These are phyloP conservation scores for Fusarium irregulare DNA, from an alignment of 2,329 filamentous ascomycete species.

Conservation along the genomic window DNA sequence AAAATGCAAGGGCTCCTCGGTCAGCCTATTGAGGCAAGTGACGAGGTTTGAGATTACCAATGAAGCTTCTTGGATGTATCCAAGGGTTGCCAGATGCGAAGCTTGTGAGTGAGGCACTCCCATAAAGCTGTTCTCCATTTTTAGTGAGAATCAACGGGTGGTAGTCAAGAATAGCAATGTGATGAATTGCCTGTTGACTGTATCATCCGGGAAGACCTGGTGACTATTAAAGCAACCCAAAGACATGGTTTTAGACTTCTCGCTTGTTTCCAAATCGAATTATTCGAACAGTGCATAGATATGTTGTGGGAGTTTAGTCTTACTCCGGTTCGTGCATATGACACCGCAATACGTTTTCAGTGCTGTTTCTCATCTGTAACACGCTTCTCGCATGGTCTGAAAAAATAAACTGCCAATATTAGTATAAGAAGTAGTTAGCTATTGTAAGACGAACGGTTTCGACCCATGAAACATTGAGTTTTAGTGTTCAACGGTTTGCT, in stretches of 20 bases:
- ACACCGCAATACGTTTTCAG: background rate
- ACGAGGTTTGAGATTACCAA: background rate
- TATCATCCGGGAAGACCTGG: background rate
- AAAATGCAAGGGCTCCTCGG: background rate
- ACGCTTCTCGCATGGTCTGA: background rate
- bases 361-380: constrained; percentile 11
- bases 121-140: background rate
- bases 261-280: background rate
- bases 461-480: background rate
- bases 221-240: background rate
- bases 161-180: background rate
- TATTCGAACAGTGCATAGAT: background rate
- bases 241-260: background rate
- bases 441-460: background rate
- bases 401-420: background rate
- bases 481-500: background rate
- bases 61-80: background rate
- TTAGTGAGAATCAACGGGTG: background rate
- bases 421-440: background rate
- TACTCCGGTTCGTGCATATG: background rate
- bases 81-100: background rate
- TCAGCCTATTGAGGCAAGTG: background rate
- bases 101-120: background rate
- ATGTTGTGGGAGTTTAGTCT: background rate
- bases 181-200: background rate